Evolutionary conservation across 805 yeast genomes (phyloP).

Genomic region (Starmerella potacharoeniae): DNA sequence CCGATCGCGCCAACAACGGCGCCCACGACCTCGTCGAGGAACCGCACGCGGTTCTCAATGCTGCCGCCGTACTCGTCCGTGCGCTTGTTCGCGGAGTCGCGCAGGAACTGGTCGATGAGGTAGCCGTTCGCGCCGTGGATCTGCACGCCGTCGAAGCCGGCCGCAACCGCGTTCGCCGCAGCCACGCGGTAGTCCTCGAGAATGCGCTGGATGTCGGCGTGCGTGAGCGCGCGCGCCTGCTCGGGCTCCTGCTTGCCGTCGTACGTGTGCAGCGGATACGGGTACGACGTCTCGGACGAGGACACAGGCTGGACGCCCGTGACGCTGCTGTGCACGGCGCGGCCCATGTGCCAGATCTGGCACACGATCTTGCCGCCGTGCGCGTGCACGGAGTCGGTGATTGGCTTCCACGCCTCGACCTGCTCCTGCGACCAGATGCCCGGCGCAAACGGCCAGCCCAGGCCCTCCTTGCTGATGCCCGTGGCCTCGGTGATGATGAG

Average conservation of each 20-base stretch:
- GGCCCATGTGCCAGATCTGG: not conserved
- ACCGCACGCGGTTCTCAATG: constrained; percentile 1
- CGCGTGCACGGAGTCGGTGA: not conserved
- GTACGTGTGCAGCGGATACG: not conserved
- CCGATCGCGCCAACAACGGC: not conserved
- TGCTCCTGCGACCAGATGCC: not conserved
- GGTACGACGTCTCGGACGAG: not conserved
- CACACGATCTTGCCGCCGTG: not conserved
- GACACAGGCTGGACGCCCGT: not conserved
- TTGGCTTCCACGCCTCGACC: not conserved
- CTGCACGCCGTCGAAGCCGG: not conserved
- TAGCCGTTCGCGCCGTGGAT: not conserved
- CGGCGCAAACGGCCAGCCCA: not conserved
- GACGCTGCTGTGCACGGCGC: not conserved
- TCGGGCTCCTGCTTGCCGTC: not conserved
- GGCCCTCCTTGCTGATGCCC: not conserved
- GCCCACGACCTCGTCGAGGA: not conserved
- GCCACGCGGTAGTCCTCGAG: not conserved
- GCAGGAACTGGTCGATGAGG: not conserved
- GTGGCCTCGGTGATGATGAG: not conserved
- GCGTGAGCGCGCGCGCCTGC: not conserved
- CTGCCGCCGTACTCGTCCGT: not conserved
- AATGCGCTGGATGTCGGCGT: not conserved
- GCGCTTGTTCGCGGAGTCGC: not conserved
- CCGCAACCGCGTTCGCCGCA: not conserved